Base-by-base conservation (phyloP, 1,139 yeast genomes). In the Candida labiduridarum region DNA sequence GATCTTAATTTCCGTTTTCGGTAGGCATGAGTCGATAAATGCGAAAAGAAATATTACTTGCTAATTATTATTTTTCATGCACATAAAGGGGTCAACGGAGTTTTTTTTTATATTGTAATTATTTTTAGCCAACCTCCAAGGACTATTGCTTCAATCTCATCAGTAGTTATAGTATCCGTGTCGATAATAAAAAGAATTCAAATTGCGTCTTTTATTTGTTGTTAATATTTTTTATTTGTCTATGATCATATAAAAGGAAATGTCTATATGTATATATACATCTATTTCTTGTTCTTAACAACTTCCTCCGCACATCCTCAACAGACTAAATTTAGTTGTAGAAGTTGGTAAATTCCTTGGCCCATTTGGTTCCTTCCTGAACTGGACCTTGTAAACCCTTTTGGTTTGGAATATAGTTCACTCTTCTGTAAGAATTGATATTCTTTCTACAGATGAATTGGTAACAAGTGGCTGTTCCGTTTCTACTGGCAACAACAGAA, bases 391-490 rank as follows among this genome's bases (percentile, higher is more conserved):
- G 77, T 57, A 90, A 74, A 50, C 96, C 96, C 63, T 80, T 80
- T 78, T 90, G 96, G 50, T 71, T 68, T 49, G 96, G 95, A 66
- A 88, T 76, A 65, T 88, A 89, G 66, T 89, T 88, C 58, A 89
- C 78, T 71, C 96, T 85, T 70, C 89, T 94, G 69, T 87, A 86
- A 54, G 89, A 76, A 74, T 90, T 91, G 65, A 90, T 67, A 72
- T 90, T 90, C 83, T 90, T 91, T 79, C 97, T 86, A 76, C 90
- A 79, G 48, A 88, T 87, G 67, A 90, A 88, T 77, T 90, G 97
- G 78, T 83, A 91, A 72, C 96, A 89, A 49, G 96, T 83, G 46
- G 97, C 96, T 61, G 94, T 85, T 61, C 97, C 96, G 76, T 90
- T 96, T 80, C 97, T 89, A 30, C 96, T 83, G 57, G 88, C 85